These are phyloP conservation scores for Thecaphora thlaspeos DNA, from an alignment of 1,284 basidiomycete genomes.

Conservation along the genomic window DNA sequence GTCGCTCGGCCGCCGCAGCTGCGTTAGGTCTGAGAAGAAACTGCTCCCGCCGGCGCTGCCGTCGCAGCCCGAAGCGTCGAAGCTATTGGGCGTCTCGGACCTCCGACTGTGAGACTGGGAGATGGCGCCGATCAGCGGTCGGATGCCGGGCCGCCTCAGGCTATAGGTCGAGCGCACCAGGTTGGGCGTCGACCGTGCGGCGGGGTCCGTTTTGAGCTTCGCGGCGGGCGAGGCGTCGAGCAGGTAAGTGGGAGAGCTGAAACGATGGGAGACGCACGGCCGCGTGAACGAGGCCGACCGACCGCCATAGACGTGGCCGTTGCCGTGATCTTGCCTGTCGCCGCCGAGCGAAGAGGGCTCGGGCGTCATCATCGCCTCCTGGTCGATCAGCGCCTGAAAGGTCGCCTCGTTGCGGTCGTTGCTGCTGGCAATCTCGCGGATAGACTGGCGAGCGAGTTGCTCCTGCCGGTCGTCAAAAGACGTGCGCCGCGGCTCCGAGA, in stretches of 20 bases:
- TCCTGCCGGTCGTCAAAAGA: conserved; percentile 13
- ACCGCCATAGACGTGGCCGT: too few relatives aligned
- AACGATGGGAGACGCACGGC: conserved; percentile 18
- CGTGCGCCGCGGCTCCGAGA: conserved; percentile 26
- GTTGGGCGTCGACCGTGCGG: conserved; percentile 22
- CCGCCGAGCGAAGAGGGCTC: too few relatives aligned
- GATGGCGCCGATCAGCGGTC: conserved; percentile 6
- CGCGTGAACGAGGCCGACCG: conserved; percentile 5
- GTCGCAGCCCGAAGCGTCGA: neutral
- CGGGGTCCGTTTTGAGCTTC: conserved; percentile 9
- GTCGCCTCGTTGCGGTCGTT: conserved; percentile 1
- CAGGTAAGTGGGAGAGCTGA: conserved; percentile 34
- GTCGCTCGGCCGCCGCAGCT: conserved; percentile 6
- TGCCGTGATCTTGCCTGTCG: too few relatives aligned
- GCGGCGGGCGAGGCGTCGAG: conserved; percentile 26
- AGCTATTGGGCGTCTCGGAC: neutral
- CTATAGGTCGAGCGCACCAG: neutral
- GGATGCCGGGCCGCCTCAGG: conserved; percentile 17
- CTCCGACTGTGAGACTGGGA: conserved; percentile 3
- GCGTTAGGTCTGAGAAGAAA: conserved; percentile 1
- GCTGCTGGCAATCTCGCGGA: neutral
- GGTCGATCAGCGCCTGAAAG: conserved; percentile 24
- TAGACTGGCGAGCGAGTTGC: neutral
- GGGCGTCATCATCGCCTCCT: conserved; percentile 6
- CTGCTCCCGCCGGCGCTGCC: neutral